These are phyloP conservation scores for Iberis amara DNA, from an alignment of 441 rosid genomes.

Conservation along the genomic window DNA sequence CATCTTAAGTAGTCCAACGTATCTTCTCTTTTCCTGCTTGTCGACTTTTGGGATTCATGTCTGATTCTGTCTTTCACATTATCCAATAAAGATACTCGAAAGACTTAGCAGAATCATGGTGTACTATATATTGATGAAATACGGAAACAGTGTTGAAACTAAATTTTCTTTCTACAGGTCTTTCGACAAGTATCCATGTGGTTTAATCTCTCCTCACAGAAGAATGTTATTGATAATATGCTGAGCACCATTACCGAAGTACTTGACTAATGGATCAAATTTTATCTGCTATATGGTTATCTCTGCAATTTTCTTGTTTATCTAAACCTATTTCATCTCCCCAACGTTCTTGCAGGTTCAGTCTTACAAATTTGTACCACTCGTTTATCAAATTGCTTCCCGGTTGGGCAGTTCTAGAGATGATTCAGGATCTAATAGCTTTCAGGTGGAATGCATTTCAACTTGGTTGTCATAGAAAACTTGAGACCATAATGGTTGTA, in stretches of 20 bases:
- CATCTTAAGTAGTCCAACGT: background rate
- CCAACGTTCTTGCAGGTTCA: slow-evolving; percentile 56
- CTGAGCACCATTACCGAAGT: slow-evolving; percentile 70
- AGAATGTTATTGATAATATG: slow-evolving; percentile 70
- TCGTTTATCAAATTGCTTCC: slow-evolving; percentile 96
- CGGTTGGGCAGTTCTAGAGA: slow-evolving; percentile 89
- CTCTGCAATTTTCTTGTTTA: background rate
- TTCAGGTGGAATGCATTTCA: slow-evolving; percentile 59
- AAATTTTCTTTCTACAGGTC: slow-evolving; percentile 51
- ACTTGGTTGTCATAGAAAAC: slow-evolving; percentile 20
- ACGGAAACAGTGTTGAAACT: slow-evolving; percentile 1
- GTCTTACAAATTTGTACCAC: slow-evolving; percentile 87
- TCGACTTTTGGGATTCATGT: slow-evolving; percentile 13
- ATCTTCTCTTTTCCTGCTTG: slow-evolving; percentile 11
- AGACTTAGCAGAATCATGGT: slow-evolving; percentile 9
- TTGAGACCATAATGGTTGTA: slow-evolving; percentile 19
- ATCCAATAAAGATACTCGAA: slow-evolving; percentile 11
- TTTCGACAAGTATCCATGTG: slow-evolving; percentile 85
- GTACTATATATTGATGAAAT: slow-evolving; percentile 4
- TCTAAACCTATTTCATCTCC: slow-evolving; percentile 16
- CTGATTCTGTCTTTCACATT: background rate
- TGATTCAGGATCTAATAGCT: slow-evolving; percentile 55
- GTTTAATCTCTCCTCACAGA: slow-evolving; percentile 73
- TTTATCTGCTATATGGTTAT: slow-evolving; percentile 11
- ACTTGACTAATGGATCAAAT: slow-evolving; percentile 22